A percentile compares a stretch with the other conserved stretches of the same genome.
Evolutionary conservation across 257 asterid genomes (phyloP).

Genomic region (Coffea eugenioides): DNA sequence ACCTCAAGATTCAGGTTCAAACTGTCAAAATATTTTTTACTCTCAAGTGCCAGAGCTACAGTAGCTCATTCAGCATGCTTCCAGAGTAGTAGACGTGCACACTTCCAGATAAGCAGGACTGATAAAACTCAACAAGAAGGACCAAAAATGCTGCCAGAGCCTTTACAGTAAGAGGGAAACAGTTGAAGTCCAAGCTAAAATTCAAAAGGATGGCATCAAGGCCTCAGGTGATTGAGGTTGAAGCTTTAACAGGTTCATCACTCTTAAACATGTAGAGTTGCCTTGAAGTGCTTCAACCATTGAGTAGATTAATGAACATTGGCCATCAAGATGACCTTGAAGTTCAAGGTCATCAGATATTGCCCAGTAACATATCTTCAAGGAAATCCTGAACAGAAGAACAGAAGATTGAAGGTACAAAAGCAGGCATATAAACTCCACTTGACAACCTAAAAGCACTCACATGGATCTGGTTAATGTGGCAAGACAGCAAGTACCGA

Average conservation of each 20-base stretch:
- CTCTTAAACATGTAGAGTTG: not conserved
- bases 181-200: not conserved
- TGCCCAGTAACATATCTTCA: not conserved
- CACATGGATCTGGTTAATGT: not conserved
- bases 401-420: not conserved
- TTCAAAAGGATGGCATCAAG: not conserved
- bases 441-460: not conserved
- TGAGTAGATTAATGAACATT: not conserved
- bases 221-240: not conserved
- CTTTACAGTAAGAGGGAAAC: not conserved
- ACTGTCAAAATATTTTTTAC: not conserved
- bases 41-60: not conserved
- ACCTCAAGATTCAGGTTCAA: not conserved
- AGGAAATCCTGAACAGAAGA: conserved; percentile 1
- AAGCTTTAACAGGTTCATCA: not conserved
- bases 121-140: not conserved
- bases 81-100: not conserved
- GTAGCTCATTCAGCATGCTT: not conserved
- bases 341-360: not conserved
- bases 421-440: not conserved
- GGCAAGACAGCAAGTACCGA: not conserved
- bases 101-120: not conserved
- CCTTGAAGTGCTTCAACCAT: not conserved
- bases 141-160: not conserved
- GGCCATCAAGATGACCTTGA: not conserved